Conservation (phyloP, 257 asterid genomes). For the Apocynum venetum region DNA sequence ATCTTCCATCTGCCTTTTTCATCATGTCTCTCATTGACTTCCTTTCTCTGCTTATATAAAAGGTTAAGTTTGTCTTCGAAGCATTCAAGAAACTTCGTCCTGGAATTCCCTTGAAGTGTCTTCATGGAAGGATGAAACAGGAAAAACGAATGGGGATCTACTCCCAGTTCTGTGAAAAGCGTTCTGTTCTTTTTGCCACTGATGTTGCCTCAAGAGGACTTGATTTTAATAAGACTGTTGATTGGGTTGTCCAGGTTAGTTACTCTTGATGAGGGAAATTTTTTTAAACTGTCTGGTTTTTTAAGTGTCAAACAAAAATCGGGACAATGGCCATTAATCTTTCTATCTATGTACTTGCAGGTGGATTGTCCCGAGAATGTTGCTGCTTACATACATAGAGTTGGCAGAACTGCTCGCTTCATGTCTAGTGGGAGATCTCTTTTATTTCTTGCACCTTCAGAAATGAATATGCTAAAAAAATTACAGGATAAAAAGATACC, state of each 20-base stretch:
- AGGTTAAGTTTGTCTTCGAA: conserved; percentile 83
- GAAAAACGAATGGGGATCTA: conserved; percentile 78
- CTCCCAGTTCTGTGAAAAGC: conserved; percentile 66
- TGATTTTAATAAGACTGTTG: conserved; percentile 84
- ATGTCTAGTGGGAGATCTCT: conserved; percentile 80
- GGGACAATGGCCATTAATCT: not conserved
- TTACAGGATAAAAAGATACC: conserved; percentile 85
- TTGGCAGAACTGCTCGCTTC: conserved; percentile 98
- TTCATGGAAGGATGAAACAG: conserved; percentile 92
- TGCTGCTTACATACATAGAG: conserved; percentile 92
- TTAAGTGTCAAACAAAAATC: not conserved
- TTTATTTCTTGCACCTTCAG: conserved; percentile 79
- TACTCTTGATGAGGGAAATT: not conserved
- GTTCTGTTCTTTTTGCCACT: conserved; percentile 69
- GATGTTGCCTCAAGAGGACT: conserved; percentile 97
- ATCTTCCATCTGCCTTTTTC: not conserved
- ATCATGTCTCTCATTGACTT: not conserved
- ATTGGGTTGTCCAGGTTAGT: conserved; percentile 98
- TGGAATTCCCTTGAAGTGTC: conserved; percentile 78
- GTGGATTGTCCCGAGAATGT: conserved; percentile 96
- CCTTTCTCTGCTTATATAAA: conserved; percentile 11
- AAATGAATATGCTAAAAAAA: conserved; percentile 71
- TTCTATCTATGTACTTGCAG: conserved; percentile 32
- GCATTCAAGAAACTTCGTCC: conserved; percentile 95
- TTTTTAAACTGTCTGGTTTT: not conserved